Evolutionary conservation across 352 stramenopile species (phyloP), one percentile per base, ranked within the genome.

Genomic region (Pythium insidiosum): DNA sequence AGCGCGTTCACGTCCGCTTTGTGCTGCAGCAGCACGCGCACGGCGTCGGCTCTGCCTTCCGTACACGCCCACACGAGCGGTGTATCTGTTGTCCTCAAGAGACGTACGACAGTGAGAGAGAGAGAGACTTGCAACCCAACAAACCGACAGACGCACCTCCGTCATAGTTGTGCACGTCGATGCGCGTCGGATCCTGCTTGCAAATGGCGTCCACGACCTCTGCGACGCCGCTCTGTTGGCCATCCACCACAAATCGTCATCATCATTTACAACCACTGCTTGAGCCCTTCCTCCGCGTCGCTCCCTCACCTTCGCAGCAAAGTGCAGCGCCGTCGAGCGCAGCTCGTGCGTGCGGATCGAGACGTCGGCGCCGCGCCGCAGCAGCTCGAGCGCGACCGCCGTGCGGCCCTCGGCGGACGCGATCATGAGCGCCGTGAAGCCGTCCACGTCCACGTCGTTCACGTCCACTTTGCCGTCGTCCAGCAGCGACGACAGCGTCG

Each of bases 401-500:
- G 55, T 39, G 43, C 87, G 76, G 34, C 76, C 79, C 50, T 92
- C 79, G 9, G 79, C 79, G 2, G 76, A 66, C 5, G 79, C 76
- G 39, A 92, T 81, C 79, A 92, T 88, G 34, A 92, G 65, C 39
- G 79, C 79, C 23, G 79, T 85, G 58, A 92, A 92, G 44, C 79
- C 79, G 43, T 92, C 79, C 20, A 88, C 76, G 58, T 92, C 79
- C 42, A 85, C 65, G 42, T 82, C 74, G 46, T 92, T 68, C 30
- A 87, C 50, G 24, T 58, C 53, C 20, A 86, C 73, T 38, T 61
- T 62, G 36, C 64, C 56, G 21, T 69, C 68, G 31, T 89, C 76
- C 40, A 85, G 45, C 37, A 88, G 75, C 34, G 71, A 59, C 26
- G 72, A 61, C 0, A 91, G 59, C 38, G 63, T 79, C 45, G 68